Conservation (phyloP, 73 alveolate species). For the Stentor roeselii region DNA sequence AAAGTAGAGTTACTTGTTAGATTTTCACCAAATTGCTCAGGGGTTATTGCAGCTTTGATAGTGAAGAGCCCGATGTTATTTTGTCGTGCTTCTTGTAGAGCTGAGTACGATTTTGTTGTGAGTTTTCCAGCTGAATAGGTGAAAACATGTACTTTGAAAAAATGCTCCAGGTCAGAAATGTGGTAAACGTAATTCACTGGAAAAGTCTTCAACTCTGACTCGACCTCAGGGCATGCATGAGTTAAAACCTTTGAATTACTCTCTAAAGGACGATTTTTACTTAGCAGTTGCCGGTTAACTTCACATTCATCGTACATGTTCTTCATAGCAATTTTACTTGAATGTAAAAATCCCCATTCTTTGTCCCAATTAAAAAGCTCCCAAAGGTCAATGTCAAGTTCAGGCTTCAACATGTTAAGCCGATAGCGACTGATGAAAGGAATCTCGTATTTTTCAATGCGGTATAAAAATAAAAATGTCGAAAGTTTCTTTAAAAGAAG, state of each 20-base stretch:
- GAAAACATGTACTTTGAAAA: not conserved
- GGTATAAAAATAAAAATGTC: not conserved
- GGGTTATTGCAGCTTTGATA: constrained; percentile 21
- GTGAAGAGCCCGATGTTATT: not conserved
- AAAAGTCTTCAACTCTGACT: not conserved
- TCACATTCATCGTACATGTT: not conserved
- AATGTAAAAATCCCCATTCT: constrained; percentile 16
- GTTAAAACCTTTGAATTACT: not conserved
- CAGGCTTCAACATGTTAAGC: constrained; percentile 22
- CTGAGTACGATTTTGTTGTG: not conserved
- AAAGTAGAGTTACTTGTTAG: not conserved
- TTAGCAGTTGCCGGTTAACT: not conserved
- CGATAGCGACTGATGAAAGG: constrained; percentile 23
- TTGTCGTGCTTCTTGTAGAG: constrained; percentile 14
- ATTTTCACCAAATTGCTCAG: constrained; percentile 19
- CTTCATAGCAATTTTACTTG: not conserved
- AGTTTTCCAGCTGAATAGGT: not conserved
- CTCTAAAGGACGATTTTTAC: not conserved
- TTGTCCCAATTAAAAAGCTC: constrained; percentile 28
- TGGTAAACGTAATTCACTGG: not conserved
- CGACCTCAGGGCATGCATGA: not conserved
- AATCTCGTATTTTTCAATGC: not conserved
- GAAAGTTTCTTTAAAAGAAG: not conserved
- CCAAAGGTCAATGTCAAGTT: constrained; percentile 25
- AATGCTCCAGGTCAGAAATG: constrained; percentile 5